Conservation (phyloP, 2,329 filamentous ascomycete species). For the Pseudodiploospora longispora region DNA sequence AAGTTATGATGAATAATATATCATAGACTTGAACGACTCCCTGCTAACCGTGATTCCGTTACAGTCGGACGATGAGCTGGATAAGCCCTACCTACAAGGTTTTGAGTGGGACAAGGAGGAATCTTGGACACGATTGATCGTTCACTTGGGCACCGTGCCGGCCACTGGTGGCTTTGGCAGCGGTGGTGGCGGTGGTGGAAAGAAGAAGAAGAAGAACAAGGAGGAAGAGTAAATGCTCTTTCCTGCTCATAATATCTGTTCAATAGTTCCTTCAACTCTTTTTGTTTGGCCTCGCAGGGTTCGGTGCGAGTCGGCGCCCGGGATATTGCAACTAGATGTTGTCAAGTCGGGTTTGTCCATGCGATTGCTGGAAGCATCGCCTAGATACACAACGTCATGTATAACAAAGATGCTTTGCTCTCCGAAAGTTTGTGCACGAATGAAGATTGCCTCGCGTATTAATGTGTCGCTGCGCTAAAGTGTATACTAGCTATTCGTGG, state of each 20-base stretch:
- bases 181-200: constrained; percentile 39
- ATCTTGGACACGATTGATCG: constrained; percentile 78
- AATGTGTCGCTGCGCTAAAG: no score
- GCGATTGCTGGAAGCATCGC: constrained; percentile 11
- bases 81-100: constrained; percentile 77
- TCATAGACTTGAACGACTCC: neutral
- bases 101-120: constrained; percentile 97
- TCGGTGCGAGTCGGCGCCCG: constrained; percentile 33
- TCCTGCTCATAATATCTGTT: constrained; percentile 27
- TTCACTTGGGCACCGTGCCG: constrained; percentile 72
- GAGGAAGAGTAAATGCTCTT: constrained; percentile 30
- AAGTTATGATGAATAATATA: constrained; percentile 31
- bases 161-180: constrained; percentile 35
- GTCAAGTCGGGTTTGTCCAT: constrained; percentile 18
- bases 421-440: no score
- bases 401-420: no score
- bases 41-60: neutral
- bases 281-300: constrained; percentile 31
- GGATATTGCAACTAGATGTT: constrained; percentile 38
- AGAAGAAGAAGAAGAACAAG: constrained; percentile 68
- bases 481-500: no score
- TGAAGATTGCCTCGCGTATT: no score
- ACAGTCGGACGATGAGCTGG: constrained; percentile 85
- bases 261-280: constrained; percentile 30
- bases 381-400: neutral